These are phyloP conservation scores for Raffaelea deltoideospora DNA, from an alignment of 2,329 filamentous ascomycete genomes.

Conservation along the genomic window DNA sequence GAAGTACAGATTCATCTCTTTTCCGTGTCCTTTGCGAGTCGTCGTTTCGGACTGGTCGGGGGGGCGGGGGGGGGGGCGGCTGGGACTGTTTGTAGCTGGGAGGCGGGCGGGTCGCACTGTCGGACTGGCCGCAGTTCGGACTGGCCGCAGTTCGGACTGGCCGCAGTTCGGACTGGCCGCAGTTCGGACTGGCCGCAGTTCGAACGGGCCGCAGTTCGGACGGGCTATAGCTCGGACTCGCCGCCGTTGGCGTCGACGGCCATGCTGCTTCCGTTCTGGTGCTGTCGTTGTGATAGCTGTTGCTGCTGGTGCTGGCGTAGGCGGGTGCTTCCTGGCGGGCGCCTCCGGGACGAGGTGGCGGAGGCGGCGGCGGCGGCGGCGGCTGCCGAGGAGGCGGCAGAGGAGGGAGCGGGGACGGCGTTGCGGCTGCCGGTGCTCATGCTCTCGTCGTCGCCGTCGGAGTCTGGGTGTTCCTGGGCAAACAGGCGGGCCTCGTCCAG, in stretches of 20 bases:
- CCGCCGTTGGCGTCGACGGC: conserved; percentile 38
- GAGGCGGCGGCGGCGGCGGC: not conserved
- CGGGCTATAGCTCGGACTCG: conserved; percentile 35
- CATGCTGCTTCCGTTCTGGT: conserved; percentile 42
- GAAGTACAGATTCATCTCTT: no score
- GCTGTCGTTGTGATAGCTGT: conserved; percentile 19
- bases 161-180: no score
- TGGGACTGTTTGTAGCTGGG: no score
- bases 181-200: no score
- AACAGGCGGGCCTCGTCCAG: conserved; percentile 61
- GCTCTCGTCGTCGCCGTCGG: conserved; percentile 38
- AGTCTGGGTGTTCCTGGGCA: conserved; percentile 36
- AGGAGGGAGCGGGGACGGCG: no score
- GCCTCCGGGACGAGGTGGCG: no score
- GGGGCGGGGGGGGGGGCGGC: no score
- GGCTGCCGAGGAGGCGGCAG: not conserved
- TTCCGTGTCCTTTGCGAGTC: no score
- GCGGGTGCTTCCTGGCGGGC: conserved; percentile 24
- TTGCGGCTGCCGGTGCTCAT: conserved; percentile 27
- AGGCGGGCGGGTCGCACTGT: no score
- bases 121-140: no score
- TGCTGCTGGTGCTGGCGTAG: conserved; percentile 17
- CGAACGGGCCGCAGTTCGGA: not conserved
- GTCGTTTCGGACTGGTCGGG: no score
- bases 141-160: no score